Conservation (phyloP, 768 basidiomycete genomes). For the Auriscalpium orientale region DNA sequence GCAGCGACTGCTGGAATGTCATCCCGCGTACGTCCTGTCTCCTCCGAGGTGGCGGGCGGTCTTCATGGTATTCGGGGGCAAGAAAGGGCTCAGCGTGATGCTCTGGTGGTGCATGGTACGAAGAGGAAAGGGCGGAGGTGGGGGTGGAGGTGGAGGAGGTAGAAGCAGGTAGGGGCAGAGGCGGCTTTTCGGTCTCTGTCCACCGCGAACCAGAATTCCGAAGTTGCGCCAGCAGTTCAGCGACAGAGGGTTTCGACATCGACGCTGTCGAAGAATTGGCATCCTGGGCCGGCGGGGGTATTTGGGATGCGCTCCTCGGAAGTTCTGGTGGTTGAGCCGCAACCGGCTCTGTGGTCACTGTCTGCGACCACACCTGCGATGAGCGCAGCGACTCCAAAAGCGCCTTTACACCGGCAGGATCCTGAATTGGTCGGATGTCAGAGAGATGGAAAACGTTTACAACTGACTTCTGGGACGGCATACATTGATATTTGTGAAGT, state of each 20-base stretch:
- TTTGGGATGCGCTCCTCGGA: too few species aligned
- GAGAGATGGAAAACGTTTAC: not conserved
- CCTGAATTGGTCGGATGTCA: not conserved
- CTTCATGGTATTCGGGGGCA: not conserved
- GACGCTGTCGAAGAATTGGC: slow-evolving; percentile 2
- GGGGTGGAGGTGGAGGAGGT: not conserved
- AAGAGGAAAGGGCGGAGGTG: not conserved
- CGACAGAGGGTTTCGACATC: slow-evolving; percentile 11
- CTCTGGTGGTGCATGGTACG: not conserved
- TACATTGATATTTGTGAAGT: slow-evolving; percentile 5
- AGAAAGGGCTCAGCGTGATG: not conserved
- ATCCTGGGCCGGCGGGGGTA: not conserved
- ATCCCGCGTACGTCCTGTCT: slow-evolving; percentile 36
- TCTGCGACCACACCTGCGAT: slow-evolving; percentile 65
- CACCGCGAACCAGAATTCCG: not conserved
- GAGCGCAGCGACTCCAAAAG: slow-evolving; percentile 61
- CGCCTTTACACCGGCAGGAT: slow-evolving; percentile 40
- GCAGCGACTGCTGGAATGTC: slow-evolving; percentile 66
- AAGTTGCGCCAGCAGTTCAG: slow-evolving; percentile 9
- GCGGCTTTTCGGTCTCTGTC: too few species aligned
- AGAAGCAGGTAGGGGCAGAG: not conserved
- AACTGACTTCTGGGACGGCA: not conserved
- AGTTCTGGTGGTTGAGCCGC: too few species aligned
- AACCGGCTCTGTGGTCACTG: slow-evolving; percentile 17
- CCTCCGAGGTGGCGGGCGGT: slow-evolving; percentile 1